Evolutionary conservation across 1,284 basidiomycete genomes (phyloP), one percentile per base, ranked within the genome.

Genomic region (Trametes versicolor): DNA sequence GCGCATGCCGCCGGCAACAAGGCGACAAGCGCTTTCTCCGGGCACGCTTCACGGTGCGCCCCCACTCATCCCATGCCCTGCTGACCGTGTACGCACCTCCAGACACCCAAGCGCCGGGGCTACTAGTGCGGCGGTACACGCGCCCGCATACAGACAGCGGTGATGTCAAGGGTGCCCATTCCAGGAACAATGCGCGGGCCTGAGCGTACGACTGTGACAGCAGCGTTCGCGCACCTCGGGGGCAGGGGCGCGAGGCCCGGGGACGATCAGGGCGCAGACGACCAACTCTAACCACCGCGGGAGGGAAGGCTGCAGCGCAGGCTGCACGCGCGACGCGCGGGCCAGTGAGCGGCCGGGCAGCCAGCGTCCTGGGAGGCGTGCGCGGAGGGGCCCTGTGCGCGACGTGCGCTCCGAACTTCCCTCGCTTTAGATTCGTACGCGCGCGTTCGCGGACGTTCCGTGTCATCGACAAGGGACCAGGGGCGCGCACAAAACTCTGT

Each of bases 101-200:
- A 34, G 37, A n/a, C n/a, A n/a, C n/a, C n/a, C 29, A 32, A 8
- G 29, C 29, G 39, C 27, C 56, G 10, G 15, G 47, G 49, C 37
- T 37, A 39, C 36, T 60, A 52, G 21, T 25, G 41, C 50, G 50
- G 58, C 39, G 27, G 27, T 60, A 59, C 27, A 8, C 37, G 27
- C 37, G 29, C 47, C 37, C 45, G 25, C 25, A 51, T 12, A 15
- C 34, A 12, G 57, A 37, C 47, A 58, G 6, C 32, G 29, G 58
- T 60, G 58, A 60, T 60, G 50, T 60, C 58, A 60, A 60, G 50
- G 50, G 58, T 60, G 50, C n/a, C n/a, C 51, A n/a, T 36, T 23
- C 15, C 50, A 60, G 58, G 58, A 53, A 53, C 58, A 53, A 50
- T 21, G 25, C 47, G 17, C 32, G 48, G 45, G 47, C 53, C 53